Evolutionary conservation across 257 asterid species (phyloP).

Genomic region (Penstemon eatonii): DNA sequence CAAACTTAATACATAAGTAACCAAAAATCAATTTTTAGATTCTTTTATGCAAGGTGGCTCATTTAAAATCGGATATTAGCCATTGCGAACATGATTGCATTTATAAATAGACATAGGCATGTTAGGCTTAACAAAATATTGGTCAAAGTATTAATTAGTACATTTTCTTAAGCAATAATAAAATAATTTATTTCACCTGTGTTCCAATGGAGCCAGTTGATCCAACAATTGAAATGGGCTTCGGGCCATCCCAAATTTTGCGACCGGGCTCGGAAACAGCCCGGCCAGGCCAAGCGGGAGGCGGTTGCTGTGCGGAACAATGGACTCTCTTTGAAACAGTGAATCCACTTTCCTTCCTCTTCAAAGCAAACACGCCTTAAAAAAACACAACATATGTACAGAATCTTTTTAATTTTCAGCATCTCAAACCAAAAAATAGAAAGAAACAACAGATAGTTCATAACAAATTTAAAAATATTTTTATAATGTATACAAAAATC

Average conservation of each 20-base stretch:
- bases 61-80: conserved; percentile 2
- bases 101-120: conserved; percentile 14
- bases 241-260: conserved; percentile 87
- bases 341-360: conserved; percentile 60
- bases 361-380: conserved; percentile 62
- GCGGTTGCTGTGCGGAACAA: conserved; percentile 72
- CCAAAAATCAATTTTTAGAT: neutral
- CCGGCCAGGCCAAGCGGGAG: conserved; percentile 97
- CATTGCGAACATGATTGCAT: neutral
- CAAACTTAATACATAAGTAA: conserved; percentile 28
- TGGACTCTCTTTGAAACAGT: conserved; percentile 48
- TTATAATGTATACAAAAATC: neutral
- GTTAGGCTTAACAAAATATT: neutral
- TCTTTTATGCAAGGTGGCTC: no score
- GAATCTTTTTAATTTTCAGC: conserved; percentile 17
- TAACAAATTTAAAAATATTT: neutral
- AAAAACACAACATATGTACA: conserved; percentile 22
- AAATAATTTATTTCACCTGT: conserved; percentile 54
- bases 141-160: neutral
- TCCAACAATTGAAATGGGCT: conserved; percentile 92
- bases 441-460: conserved; percentile 1
- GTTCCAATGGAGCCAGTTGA: conserved; percentile 99
- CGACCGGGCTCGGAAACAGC: conserved; percentile 68
- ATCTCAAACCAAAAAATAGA: conserved; percentile 19
- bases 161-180: conserved; percentile 1